These are phyloP conservation scores for Brettanomyces bruxellensis DNA, from an alignment of 805 yeast genomes.

Conservation along the genomic window DNA sequence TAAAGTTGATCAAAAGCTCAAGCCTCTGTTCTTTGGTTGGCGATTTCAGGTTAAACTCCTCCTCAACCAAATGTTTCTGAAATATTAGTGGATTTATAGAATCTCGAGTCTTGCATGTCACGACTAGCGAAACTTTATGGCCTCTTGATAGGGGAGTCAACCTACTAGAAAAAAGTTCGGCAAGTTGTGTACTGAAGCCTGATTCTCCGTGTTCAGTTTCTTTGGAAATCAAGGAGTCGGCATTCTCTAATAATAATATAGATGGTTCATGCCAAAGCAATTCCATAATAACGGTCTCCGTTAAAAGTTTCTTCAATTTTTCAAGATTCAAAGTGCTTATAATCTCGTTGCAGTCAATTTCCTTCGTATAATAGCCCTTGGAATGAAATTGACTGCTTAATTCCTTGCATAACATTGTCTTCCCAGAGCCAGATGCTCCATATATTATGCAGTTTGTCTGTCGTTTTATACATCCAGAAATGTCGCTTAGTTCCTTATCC, in stretches of 20 bases:
- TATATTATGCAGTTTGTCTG: conserved; percentile 45
- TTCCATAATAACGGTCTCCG: conserved; percentile 30
- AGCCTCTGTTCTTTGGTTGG: conserved; percentile 59
- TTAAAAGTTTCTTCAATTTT: conserved; percentile 2
- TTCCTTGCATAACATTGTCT: conserved; percentile 44
- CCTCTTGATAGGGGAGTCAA: conserved; percentile 36
- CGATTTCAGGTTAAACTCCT: conserved; percentile 47
- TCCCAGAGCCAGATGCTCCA: conserved; percentile 82
- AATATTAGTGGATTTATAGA: conserved; percentile 51
- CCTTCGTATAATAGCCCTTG: conserved; percentile 37
- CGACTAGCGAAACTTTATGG: conserved; percentile 46
- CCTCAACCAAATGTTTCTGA: conserved; percentile 64
- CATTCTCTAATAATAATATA: conserved; percentile 64
- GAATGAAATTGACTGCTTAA: conserved; percentile 29
- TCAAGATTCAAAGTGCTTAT: conserved; percentile 26
- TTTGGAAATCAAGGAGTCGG: conserved; percentile 64
- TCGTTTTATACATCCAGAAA: conserved; percentile 27
- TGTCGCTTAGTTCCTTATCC: conserved; percentile 33
- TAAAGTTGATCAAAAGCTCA: conserved; percentile 30
- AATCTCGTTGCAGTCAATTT: conserved; percentile 48
- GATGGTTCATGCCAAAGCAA: conserved; percentile 67
- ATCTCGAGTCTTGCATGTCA: conserved; percentile 58
- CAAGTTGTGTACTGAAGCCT: conserved; percentile 50
- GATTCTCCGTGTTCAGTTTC: conserved; percentile 53
- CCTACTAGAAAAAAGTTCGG: conserved; percentile 45